These are phyloP conservation scores for Annulohypoxylon stygium DNA, from an alignment of 495 filamentous ascomycete genomes.

Conservation along the genomic window DNA sequence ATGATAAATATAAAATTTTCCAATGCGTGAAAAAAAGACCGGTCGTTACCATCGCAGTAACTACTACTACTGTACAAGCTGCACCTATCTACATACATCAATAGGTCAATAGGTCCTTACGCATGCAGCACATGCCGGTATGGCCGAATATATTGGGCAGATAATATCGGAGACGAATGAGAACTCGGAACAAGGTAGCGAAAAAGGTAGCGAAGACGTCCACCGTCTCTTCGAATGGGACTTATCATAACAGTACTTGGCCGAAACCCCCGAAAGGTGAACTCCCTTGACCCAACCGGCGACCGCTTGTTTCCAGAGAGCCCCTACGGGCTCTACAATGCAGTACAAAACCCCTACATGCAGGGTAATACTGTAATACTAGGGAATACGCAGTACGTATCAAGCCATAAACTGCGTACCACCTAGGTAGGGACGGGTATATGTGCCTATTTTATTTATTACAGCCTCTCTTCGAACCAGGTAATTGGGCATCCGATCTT, in stretches of 20 bases:
- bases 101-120: not conserved
- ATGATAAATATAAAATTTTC: conserved; percentile 16
- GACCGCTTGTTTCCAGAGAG: conserved; percentile 12
- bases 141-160: conserved; percentile 31
- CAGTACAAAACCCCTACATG: not conserved
- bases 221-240: conserved; percentile 18
- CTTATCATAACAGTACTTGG: conserved; percentile 20
- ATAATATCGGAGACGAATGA: conserved; percentile 30
- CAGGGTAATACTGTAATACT: not conserved
- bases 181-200: conserved; percentile 34
- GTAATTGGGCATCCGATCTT: conserved; percentile 35
- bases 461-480: conserved; percentile 38
- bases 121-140: not conserved
- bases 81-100: conserved; percentile 31
- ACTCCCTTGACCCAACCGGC: conserved; percentile 1
- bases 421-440: conserved; percentile 19
- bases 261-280: conserved; percentile 29
- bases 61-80: conserved; percentile 14
- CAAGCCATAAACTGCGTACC: not conserved
- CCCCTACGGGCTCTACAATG: not conserved
- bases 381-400: not conserved
- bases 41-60: conserved; percentile 18
- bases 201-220: not conserved
- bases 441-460: conserved; percentile 45
- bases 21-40: conserved; percentile 18